phyloP scores from a whole-genome alignment of 441 rosid species.

The Monsonia emarginata region DNA sequence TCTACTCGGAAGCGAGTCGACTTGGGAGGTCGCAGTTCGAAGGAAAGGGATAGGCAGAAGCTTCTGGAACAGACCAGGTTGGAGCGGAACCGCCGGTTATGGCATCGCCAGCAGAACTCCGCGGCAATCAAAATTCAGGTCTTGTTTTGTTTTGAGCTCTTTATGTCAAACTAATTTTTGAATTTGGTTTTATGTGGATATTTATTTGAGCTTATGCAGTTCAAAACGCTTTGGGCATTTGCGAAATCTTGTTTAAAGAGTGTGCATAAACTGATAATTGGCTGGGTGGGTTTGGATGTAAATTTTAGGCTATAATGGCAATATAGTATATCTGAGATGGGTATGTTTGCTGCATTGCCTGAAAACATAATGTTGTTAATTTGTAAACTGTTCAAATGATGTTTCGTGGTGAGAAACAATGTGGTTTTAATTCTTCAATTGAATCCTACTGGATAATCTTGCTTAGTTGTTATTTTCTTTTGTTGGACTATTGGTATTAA shows the following conservation, averaged over 20 bases:
- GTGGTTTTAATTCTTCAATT: neutral
- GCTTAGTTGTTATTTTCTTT: neutral
- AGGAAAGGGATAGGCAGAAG: slow-evolving; percentile 89
- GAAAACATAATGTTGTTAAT: neutral
- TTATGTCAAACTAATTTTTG: slow-evolving; percentile 1
- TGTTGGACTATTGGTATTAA: neutral
- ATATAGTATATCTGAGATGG: neutral
- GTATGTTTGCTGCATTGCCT: neutral
- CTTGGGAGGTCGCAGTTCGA: slow-evolving; percentile 91
- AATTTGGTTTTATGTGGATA: neutral
- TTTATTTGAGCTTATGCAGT: neutral
- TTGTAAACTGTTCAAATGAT: neutral
- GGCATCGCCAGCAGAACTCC: slow-evolving; percentile 60
- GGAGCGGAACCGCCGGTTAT: slow-evolving; percentile 78
- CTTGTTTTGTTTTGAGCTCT: neutral
- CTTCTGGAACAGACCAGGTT: slow-evolving; percentile 85
- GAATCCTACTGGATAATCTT: neutral
- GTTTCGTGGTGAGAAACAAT: neutral
- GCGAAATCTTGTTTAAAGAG: neutral
- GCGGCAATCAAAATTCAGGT: slow-evolving; percentile 88
- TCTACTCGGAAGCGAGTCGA: slow-evolving; percentile 88
- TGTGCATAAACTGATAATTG: neutral
- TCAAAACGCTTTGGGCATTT: no score
- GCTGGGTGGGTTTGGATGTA: neutral
- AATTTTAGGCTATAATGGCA: neutral